phyloP scores from a whole-genome alignment of 2,329 filamentous ascomycete species.

The Aureobasidium sp. region DNA sequence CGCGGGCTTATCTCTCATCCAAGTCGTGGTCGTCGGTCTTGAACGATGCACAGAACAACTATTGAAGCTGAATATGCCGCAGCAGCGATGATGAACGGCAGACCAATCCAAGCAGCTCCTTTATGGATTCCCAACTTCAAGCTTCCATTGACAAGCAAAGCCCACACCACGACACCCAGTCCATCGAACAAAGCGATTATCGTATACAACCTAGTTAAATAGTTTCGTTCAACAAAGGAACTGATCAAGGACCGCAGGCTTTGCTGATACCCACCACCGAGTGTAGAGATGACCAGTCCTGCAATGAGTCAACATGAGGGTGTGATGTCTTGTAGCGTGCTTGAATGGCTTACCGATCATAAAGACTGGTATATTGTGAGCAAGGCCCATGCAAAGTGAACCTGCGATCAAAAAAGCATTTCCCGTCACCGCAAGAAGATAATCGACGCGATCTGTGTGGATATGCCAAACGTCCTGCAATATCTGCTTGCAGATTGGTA shows the following conservation, averaged over 20 bases:
- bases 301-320: neutral
- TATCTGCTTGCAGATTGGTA: neutral
- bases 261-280: slow-evolving; percentile 1
- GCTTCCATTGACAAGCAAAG: slow-evolving; percentile 1
- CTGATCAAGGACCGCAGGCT: slow-evolving; percentile 6
- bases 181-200: slow-evolving; percentile 7
- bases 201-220: slow-evolving; percentile 8
- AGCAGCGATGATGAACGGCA: slow-evolving; percentile 15
- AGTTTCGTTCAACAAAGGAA: slow-evolving; percentile 7
- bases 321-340: no score
- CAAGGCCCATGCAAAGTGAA: slow-evolving; percentile 13
- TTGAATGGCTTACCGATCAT: neutral
- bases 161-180: neutral
- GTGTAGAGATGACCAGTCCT: neutral
- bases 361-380: neutral
- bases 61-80: slow-evolving; percentile 7
- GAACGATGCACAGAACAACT: neutral
- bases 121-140: slow-evolving; percentile 14
- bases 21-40: neutral
- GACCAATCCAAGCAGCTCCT: slow-evolving; percentile 14
- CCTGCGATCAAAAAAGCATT: neutral
- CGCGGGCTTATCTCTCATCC: neutral
- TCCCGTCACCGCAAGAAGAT: neutral
- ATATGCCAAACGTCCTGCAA: neutral
- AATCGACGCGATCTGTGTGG: slow-evolving; percentile 3